Conservation (phyloP, 441 rosid species). For the Aquilaria agallochum region DNA sequence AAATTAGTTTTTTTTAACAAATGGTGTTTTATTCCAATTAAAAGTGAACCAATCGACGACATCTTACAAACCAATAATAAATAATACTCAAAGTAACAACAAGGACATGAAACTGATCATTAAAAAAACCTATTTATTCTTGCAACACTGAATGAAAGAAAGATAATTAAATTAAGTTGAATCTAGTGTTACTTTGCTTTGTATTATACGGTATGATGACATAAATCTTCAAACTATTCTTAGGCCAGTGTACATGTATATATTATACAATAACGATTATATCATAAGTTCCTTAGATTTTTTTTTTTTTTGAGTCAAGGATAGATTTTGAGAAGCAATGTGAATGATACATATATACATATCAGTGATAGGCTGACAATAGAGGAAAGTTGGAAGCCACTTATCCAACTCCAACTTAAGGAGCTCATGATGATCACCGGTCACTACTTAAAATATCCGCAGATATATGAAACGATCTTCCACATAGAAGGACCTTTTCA, state of each 20-base stretch:
- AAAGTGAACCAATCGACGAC: no score
- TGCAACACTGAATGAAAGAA: neutral
- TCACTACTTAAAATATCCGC: neutral
- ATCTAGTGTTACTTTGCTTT: neutral
- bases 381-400: slow-evolving; percentile 16
- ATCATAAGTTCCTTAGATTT: no score
- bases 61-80: no score
- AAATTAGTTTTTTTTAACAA: no score
- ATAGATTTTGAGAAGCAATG: neutral
- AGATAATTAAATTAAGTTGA: neutral
- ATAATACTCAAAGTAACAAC: no score
- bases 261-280: neutral
- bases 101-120: no score
- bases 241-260: neutral
- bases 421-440: slow-evolving; percentile 12
- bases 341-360: neutral
- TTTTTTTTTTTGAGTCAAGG: slow-evolving; percentile 9
- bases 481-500: neutral
- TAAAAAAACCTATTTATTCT: no score
- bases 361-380: neutral
- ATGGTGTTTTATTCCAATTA: no score
- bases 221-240: neutral
- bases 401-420: slow-evolving; percentile 19
- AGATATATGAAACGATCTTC: no score
- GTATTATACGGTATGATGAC: neutral